A percentile compares a stretch with the other conserved stretches of the same genome.
phyloP scores from a whole-genome alignment of 495 filamentous ascomycete genomes.

The Tuber magnatum region DNA sequence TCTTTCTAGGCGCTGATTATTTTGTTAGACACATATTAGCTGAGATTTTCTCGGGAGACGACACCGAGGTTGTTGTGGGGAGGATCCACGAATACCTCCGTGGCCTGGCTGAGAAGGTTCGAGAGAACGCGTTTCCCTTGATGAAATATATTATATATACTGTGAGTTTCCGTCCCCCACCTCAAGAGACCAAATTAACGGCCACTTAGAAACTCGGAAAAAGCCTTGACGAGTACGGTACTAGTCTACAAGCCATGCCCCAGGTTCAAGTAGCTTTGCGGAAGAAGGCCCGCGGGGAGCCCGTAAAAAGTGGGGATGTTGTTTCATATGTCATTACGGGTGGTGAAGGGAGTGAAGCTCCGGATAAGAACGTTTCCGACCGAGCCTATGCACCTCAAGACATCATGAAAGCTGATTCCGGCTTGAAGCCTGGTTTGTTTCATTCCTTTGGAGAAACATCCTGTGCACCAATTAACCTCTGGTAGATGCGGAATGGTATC shows the following conservation, averaged over 20 bases:
- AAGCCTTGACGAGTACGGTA: conserved; percentile 73
- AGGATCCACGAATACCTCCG: conserved; percentile 89
- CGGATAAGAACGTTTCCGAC: conserved; percentile 56
- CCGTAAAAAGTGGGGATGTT: conserved; percentile 83
- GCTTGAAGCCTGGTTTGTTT: conserved; percentile 51
- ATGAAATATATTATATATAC: conserved; percentile 96
- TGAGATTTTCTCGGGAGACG: conserved; percentile 88
- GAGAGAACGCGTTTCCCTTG: conserved; percentile 60
- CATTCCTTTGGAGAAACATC: conserved; percentile 17
- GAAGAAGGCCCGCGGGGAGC: conserved; percentile 79
- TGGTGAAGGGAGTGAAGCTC: conserved; percentile 61
- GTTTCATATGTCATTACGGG: conserved; percentile 91
- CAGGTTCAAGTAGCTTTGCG: conserved; percentile 90
- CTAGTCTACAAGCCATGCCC: conserved; percentile 89
- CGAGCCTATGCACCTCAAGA: conserved; percentile 82
- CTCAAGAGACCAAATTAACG: background rate
- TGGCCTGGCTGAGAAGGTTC: conserved; percentile 73
- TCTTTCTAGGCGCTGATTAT: conserved; percentile 76
- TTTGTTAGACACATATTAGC: conserved; percentile 79
- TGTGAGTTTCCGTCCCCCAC: conserved; percentile 42
- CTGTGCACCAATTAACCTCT: background rate
- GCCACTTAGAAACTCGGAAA: conserved; percentile 72
- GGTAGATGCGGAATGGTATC: conserved; percentile 66
- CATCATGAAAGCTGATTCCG: conserved; percentile 66
- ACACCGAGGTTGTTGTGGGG: conserved; percentile 77